Base-by-base conservation (phyloP, 208 protist genomes). In the Trypanosoma mega region DNA sequence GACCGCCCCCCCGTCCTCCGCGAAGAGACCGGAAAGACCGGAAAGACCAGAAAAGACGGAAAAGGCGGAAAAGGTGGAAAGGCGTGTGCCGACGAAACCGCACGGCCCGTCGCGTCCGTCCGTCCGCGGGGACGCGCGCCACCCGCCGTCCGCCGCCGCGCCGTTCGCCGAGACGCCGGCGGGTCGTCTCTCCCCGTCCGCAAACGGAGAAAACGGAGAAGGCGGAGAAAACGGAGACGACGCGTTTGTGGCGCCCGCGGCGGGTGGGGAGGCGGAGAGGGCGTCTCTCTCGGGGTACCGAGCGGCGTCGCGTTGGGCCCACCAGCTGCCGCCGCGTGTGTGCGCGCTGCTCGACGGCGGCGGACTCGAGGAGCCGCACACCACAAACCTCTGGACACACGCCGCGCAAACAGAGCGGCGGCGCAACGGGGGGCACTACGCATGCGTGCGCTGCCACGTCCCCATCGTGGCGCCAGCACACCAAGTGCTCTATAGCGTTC, bases 381-480 rank as follows among this genome's bases (percentile, higher is more conserved):
- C 76, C 3, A 89, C 72, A 5, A 30, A 70, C 31, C 63, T 94
- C 16, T 90, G 83, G 87, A 74, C 63, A 43, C 76, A 90, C 50
- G 65, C 70, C 20, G 70, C 41, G n/a, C 9, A 26, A 20, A 36
- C n/a, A 34, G 52, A 68, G 56, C 36, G 29, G 29, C 23, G 14
- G 14, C 26, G 29, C 14, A 56, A 49, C 21, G 46, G 63, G 26
- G 83, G 87, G 36, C 90, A 85, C 60, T 94, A 89, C 57, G 79
- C 76, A 1, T 94, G 87, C 60, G 63, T 87, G 47, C 84, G 87
- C 23, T 94, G 87, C 46, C 29, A 48, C 16, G 74, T 75, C 8
- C 87, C 87, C 24, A 23, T 92, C 8, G 85, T 80, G 47, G 47
- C 49, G 1, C 84, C 85, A n/a, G 21, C 7, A 6, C 62, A 78